A percentile compares a stretch with the other conserved stretches of the same genome.
Evolutionary conservation across 2,329 filamentous ascomycete genomes (phyloP).

Genomic region (Lachnellula suecica): DNA sequence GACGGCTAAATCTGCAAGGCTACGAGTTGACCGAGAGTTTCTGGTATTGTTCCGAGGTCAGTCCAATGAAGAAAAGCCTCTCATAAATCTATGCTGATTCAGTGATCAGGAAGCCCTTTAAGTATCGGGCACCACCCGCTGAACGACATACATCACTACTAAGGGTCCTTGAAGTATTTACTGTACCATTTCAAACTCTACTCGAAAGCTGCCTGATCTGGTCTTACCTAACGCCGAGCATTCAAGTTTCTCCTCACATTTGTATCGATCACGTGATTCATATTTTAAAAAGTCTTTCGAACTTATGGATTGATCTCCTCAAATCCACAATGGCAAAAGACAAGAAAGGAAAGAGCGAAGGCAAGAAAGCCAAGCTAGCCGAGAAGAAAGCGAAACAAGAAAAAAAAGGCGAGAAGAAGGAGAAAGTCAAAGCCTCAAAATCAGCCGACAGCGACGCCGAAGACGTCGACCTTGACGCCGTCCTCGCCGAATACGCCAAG

Average conservation of each 20-base stretch:
- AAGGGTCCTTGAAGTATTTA: too few relatives aligned
- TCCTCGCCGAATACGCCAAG: conserved; percentile 89
- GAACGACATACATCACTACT: too few relatives aligned
- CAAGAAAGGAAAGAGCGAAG: conserved; percentile 46
- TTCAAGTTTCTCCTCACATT: neutral
- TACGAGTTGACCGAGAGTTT: neutral
- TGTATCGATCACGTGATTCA: neutral
- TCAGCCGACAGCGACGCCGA: conserved; percentile 83
- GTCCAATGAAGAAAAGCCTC: too few relatives aligned
- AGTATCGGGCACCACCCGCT: neutral
- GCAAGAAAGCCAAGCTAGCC: conserved; percentile 53
- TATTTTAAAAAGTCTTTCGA: neutral
- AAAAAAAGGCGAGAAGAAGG: conserved; percentile 87
- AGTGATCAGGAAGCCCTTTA: neutral
- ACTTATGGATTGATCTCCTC: neutral
- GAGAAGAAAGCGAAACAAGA: conserved; percentile 77
- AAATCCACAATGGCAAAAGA: conserved; percentile 48
- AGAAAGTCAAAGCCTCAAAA: conserved; percentile 68
- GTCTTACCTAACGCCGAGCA: neutral
- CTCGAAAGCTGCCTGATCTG: too few relatives aligned
- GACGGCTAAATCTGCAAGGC: neutral
- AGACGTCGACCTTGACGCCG: conserved; percentile 88
- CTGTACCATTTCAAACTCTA: too few relatives aligned
- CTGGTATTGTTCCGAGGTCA: neutral
- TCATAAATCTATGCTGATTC: neutral